Evolutionary conservation across 1,139 yeast genomes (phyloP).

Genomic region (Taphrina deformans): DNA sequence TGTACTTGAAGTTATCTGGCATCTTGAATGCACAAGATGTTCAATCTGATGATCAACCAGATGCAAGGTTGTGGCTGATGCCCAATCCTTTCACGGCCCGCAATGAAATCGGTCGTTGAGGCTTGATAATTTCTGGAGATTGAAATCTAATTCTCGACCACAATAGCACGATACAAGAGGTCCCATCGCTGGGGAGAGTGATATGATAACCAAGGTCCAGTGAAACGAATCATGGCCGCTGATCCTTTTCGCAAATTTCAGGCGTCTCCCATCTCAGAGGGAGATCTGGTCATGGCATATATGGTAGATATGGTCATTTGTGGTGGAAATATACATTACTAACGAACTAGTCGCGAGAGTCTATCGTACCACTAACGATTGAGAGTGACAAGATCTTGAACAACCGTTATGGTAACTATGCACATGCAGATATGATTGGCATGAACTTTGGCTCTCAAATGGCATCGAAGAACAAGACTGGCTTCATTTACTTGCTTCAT

Average conservation of each 20-base stretch:
- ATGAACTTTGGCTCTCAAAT: conserved; percentile 81
- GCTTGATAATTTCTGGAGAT: not conserved
- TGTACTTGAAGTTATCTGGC: too few species aligned
- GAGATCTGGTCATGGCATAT: conserved; percentile 27
- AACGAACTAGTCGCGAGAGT: conserved; percentile 56
- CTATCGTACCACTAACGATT: conserved; percentile 72
- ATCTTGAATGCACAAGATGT: too few species aligned
- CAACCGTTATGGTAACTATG: conserved; percentile 86
- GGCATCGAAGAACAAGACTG: conserved; percentile 73
- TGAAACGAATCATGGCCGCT: too few species aligned
- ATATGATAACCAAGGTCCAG: too few species aligned
- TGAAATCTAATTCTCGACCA: too few species aligned
- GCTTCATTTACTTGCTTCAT: conserved; percentile 81
- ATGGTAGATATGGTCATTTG: not conserved
- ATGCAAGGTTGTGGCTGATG: not conserved
- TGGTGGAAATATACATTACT: too few species aligned
- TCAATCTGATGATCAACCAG: not conserved
- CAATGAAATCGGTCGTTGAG: conserved; percentile 3
- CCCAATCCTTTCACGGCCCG: not conserved
- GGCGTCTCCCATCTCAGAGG: conserved; percentile 13
- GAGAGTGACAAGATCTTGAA: conserved; percentile 59
- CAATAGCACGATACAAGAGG: too few species aligned
- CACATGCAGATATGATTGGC: conserved; percentile 81
- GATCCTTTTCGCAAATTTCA: conserved; percentile 20
- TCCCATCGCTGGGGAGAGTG: too few species aligned